Evolutionary conservation across 306 rosid species (phyloP), one percentile per base, ranked within the genome.

Genomic region (Casuarina cunninghamiana): DNA sequence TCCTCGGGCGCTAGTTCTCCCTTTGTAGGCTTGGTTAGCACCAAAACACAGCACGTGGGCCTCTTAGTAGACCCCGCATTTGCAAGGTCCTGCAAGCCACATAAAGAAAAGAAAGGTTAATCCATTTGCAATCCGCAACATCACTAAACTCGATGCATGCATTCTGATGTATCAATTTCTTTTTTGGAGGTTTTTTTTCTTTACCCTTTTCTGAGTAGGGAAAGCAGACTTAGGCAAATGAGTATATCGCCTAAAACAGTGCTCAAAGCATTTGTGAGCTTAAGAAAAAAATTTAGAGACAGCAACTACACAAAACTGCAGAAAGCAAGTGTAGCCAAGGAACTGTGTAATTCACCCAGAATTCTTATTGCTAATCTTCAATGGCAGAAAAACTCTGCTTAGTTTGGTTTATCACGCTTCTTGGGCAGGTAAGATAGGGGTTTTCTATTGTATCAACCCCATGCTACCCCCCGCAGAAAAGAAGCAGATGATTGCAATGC

Each of bases 31-130:
- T 93, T 93, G 19, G 97, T 91, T 82, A 65, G 53, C 61, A 95
- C 97, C 83, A 95, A 81, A 78, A 95, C 94, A 65, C 99, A 91
- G 85, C 98, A 91, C 12, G 99, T 96, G 51, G 99, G 99, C 88
- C 98, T 93, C 96, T 96, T 96, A 16, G 99, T 93, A 58, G 89
- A 89, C 68, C 97, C 99, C 5, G 98, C 99, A 82, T 73, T 87
- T 57, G 99, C 98, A 61, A 96, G 97, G 73, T 96, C 99, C 99
- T 96, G 86, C 9, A 80, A 41, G 41, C 62, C 55, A 50, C 39
- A 76, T 42, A 37, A 37, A 17, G 12, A 53, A 21, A 5, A 68
- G 13, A 10, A 43, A 9, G 3, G 16, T 16, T 8, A 80, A 41
- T 42, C 16, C 7, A 53, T 10, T 69, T 19, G 1, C 32, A 26